Evolutionary conservation across 73 alveolate species (phyloP).

Genomic region (Symbiodinium pilosum): DNA sequence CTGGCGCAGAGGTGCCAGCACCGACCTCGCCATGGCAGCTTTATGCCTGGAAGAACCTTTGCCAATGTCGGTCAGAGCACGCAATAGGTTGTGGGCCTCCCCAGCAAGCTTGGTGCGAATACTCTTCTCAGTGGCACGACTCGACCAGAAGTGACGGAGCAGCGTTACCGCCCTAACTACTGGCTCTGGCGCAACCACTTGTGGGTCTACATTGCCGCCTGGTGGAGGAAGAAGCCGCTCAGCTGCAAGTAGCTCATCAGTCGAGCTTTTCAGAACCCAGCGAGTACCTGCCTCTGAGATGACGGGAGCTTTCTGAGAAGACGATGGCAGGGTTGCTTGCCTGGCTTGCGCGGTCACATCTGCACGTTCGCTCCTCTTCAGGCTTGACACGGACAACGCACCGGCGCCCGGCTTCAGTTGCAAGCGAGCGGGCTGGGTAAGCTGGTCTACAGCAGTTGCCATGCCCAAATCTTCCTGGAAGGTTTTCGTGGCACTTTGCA

Average conservation of each 20-base stretch:
- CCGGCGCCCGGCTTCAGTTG: constrained; percentile 45
- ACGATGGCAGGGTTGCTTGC: background rate
- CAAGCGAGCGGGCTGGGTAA: background rate
- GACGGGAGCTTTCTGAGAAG: background rate
- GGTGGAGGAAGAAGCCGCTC: constrained; percentile 20
- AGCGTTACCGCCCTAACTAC: constrained; percentile 3
- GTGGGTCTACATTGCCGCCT: background rate
- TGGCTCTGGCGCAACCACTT: background rate
- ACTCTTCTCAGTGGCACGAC: constrained; percentile 19
- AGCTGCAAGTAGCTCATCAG: constrained; percentile 43
- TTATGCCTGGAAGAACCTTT: background rate
- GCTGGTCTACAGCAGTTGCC: background rate
- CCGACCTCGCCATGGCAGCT: background rate
- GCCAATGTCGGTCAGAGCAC: background rate
- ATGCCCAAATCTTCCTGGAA: constrained; percentile 10
- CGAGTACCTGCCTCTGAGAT: constrained; percentile 52
- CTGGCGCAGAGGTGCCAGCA: background rate
- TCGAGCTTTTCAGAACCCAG: constrained; percentile 52
- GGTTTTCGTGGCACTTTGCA: background rate
- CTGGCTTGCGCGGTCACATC: background rate
- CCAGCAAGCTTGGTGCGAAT: constrained; percentile 33
- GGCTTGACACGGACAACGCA: background rate
- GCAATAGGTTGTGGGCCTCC: constrained; percentile 21
- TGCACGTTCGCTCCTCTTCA: background rate
- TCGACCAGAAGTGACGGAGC: constrained; percentile 91